Conservation (phyloP, 768 basidiomycete species). For the Mycena maculata region DNA sequence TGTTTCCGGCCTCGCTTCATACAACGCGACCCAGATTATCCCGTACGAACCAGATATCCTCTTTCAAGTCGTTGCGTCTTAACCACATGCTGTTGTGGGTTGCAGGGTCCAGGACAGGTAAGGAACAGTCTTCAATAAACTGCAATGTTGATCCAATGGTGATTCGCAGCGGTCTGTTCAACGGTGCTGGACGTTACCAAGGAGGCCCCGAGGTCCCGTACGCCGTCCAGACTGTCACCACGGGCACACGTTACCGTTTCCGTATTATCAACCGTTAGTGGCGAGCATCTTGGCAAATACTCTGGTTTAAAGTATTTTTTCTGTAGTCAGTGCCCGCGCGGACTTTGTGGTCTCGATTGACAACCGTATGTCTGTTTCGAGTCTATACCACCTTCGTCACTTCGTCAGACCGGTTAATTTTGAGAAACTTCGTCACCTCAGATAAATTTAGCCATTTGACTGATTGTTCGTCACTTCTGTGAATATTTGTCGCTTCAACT, state of each 20-base stretch:
- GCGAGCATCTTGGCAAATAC: too few relatives aligned
- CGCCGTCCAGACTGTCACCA: conserved; percentile 44
- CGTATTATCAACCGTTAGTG: conserved; percentile 46
- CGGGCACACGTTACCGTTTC: conserved; percentile 53
- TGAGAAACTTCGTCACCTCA: too few relatives aligned
- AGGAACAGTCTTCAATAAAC: neutral
- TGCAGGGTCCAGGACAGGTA: neutral
- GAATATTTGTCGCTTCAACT: too few relatives aligned
- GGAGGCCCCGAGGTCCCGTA: conserved; percentile 44
- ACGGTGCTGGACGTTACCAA: conserved; percentile 49
- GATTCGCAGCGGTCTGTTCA: conserved; percentile 50
- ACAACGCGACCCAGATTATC: neutral
- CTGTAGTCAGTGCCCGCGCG: conserved; percentile 44
- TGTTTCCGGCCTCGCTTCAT: neutral
- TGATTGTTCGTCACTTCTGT: too few relatives aligned
- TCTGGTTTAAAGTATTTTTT: too few relatives aligned
- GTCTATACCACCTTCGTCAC: too few relatives aligned
- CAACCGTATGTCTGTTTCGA: conserved; percentile 17
- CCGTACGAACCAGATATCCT: neutral
- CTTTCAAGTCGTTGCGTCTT: conserved; percentile 15
- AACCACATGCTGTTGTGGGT: neutral
- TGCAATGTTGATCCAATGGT: too few relatives aligned
- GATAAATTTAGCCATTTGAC: too few relatives aligned
- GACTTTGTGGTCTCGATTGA: conserved; percentile 47
- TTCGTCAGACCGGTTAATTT: too few relatives aligned